These are phyloP conservation scores for Trypanosoma congolense DNA, from an alignment of 208 protist genomes.

Conservation along the genomic window DNA sequence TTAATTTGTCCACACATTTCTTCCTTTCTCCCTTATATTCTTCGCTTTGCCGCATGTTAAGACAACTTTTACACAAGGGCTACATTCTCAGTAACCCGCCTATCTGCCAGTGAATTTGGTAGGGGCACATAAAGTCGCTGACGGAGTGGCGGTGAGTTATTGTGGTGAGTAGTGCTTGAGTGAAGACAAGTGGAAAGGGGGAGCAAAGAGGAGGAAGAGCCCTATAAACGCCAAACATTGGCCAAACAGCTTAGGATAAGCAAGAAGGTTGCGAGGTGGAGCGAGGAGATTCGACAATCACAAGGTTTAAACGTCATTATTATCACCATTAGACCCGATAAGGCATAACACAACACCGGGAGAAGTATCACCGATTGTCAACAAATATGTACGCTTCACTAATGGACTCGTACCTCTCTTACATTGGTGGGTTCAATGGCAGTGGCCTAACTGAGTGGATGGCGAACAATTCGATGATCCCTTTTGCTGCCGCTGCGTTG, in stretches of 20 bases:
- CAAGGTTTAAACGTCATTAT: no score
- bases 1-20: no score
- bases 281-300: no score
- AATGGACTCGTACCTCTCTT: conserved; percentile 18
- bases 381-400: neutral
- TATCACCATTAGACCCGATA: neutral
- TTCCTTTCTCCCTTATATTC: no score
- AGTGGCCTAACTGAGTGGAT: conserved; percentile 39
- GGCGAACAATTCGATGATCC: conserved; percentile 46
- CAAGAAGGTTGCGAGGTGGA: neutral
- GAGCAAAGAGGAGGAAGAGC: neutral
- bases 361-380: no score
- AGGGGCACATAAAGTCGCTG: no score
- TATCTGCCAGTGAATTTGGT: no score
- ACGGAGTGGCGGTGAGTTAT: no score
- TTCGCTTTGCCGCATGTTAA: no score
- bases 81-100: no score
- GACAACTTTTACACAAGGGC: no score
- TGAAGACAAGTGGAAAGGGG: neutral
- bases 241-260: neutral
- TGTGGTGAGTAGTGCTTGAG: no score
- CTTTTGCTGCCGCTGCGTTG: conserved; percentile 30
- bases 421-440: conserved; percentile 40
- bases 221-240: neutral
- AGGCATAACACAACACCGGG: neutral